Evolutionary conservation across 176 grass and related monocot species (phyloP).

Genomic region (Musa itinerans): DNA sequence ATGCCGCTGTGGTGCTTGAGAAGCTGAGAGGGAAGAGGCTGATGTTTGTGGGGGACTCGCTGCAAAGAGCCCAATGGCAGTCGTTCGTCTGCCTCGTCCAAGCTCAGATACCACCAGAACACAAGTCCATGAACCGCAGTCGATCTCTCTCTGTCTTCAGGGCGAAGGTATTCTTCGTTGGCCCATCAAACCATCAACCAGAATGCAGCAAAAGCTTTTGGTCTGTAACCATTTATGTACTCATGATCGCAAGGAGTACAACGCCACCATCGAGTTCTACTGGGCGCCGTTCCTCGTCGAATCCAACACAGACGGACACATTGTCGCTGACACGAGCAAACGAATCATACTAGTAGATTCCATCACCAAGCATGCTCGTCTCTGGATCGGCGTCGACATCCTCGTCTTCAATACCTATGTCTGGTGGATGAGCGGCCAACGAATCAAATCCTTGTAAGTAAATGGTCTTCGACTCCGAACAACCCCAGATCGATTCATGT

Average conservation of each 20-base stretch:
- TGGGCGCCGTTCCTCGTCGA: constrained; percentile 59
- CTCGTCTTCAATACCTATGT: constrained; percentile 72
- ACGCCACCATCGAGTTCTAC: constrained; percentile 61
- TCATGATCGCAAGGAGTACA: constrained; percentile 19
- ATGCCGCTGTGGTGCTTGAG: constrained; percentile 35
- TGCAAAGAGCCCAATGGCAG: constrained; percentile 55
- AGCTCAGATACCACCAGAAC: constrained; percentile 32
- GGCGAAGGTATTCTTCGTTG: constrained; percentile 19
- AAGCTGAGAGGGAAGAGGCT: constrained; percentile 66
- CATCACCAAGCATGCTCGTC: constrained; percentile 32
- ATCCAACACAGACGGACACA: constrained; percentile 41
- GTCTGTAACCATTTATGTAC: too few relatives aligned
- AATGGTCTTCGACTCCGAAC: neutral
- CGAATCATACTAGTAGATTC: constrained; percentile 55
- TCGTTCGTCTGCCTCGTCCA: constrained; percentile 62
- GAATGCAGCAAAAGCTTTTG: neutral
- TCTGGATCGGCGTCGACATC: constrained; percentile 48
- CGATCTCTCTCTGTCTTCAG: constrained; percentile 35
- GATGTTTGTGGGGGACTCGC: constrained; percentile 85
- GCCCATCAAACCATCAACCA: neutral
- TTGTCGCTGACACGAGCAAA: constrained; percentile 27
- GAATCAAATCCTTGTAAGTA: constrained; percentile 59
- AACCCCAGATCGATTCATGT: too few relatives aligned
- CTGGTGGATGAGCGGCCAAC: constrained; percentile 67
- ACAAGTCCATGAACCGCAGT: constrained; percentile 34